Conservation (phyloP, 148 eudicot genomes). For the Rhododendron kiyosumense region DNA sequence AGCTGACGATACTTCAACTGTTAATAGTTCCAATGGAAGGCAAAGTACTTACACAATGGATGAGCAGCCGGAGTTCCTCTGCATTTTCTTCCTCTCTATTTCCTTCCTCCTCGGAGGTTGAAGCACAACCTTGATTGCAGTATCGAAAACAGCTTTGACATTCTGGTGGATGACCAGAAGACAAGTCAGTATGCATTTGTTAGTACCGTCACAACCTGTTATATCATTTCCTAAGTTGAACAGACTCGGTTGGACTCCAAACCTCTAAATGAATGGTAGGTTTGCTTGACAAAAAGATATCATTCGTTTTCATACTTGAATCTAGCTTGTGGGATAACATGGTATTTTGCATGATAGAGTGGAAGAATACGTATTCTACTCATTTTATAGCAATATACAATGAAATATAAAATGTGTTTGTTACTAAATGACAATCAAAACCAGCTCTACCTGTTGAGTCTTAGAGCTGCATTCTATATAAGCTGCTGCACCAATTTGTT, state of each 20-base stretch:
- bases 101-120: constrained; percentile 94
- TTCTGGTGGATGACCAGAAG: constrained; percentile 39
- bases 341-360: neutral
- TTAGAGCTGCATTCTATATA: constrained; percentile 97
- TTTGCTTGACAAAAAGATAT: neutral
- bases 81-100: constrained; percentile 50
- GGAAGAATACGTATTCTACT: neutral
- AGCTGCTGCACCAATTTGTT: constrained; percentile 96
- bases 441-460: constrained; percentile 77
- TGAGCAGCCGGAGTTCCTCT: constrained; percentile 64
- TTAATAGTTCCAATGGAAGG: neutral
- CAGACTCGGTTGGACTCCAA: neutral
- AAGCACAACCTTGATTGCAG: constrained; percentile 91
- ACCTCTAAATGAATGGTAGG: neutral
- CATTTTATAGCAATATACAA: neutral
- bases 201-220: neutral
- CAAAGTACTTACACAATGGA: constrained; percentile 70
- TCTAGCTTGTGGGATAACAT: neutral
- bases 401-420: neutral
- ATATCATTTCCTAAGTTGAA: neutral
- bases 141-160: constrained; percentile 84
- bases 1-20: neutral
- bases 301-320: neutral
- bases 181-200: neutral
- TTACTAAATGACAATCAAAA: neutral